phyloP scores from a whole-genome alignment of 306 rosid genomes.

The Luffa acutangula region DNA sequence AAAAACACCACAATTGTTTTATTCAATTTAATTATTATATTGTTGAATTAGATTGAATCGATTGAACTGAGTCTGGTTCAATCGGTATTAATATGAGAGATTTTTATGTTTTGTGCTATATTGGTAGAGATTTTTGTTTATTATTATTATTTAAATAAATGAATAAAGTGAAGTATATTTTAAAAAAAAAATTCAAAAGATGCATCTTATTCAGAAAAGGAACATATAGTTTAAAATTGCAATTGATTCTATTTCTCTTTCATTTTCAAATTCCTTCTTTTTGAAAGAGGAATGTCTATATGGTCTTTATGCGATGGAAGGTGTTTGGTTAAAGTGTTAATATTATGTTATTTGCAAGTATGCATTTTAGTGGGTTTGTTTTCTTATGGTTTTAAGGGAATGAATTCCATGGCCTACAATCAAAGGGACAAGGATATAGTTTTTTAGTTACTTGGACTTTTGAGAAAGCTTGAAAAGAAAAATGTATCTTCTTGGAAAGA shows the following conservation, averaged over 20 bases:
- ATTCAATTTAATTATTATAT: neutral
- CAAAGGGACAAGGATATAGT: neutral
- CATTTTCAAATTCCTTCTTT: neutral
- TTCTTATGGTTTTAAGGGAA: neutral
- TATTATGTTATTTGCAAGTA: neutral
- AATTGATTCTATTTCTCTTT: neutral
- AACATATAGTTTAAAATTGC: neutral
- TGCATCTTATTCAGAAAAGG: neutral
- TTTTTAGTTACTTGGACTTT: neutral
- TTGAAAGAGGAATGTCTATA: neutral
- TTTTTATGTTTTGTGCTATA: neutral
- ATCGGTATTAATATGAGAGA: neutral
- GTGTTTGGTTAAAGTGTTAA: neutral
- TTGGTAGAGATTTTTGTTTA: neutral
- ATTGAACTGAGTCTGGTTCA: neutral
- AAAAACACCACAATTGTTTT: neutral
- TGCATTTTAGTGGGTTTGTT: neutral
- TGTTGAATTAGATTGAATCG: neutral
- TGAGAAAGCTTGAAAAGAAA: neutral
- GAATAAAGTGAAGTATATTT: neutral
- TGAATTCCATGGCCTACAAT: conserved; percentile 3
- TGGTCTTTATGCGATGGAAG: neutral
- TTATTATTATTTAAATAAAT: too few relatives aligned
- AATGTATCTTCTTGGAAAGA: neutral
- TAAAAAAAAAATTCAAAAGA: neutral